Evolutionary conservation across 2,329 filamentous ascomycete species (phyloP).

Genomic region (Paraconiothyrium sp.): DNA sequence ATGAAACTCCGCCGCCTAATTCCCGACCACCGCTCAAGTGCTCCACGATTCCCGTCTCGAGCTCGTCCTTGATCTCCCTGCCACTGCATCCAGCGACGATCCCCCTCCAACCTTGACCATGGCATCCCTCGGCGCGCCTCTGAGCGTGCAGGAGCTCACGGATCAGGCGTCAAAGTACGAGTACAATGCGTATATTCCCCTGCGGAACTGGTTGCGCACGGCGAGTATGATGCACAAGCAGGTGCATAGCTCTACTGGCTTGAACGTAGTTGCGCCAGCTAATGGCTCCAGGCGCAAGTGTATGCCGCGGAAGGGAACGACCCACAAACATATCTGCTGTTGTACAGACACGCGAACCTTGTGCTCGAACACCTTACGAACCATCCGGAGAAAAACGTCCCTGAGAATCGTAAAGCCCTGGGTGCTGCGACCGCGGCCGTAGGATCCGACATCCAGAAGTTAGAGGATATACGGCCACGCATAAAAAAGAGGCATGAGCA

Average conservation of each 20-base stretch:
- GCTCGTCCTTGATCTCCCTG: conserved; percentile 3
- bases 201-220: conserved; percentile 84
- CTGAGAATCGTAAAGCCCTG: conserved; percentile 65
- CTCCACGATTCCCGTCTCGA: neutral
- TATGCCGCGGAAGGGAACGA: conserved; percentile 88
- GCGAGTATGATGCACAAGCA: conserved; percentile 82
- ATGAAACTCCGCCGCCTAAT: conserved; percentile 41
- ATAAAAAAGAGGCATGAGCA: conserved; percentile 75
- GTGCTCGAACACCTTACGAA: conserved; percentile 76
- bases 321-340: conserved; percentile 86
- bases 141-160: conserved; percentile 80
- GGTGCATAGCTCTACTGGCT: conserved; percentile 62
- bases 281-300: conserved; percentile 72
- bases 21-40: conserved; percentile 34
- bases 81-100: conserved; percentile 20
- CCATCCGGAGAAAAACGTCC: conserved; percentile 78
- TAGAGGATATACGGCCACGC: conserved; percentile 82
- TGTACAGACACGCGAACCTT: conserved; percentile 90
- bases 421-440: conserved; percentile 69
- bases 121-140: conserved; percentile 58
- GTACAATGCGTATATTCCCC: conserved; percentile 78
- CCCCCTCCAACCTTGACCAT: conserved; percentile 27
- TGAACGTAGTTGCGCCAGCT: conserved; percentile 18
- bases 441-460: conserved; percentile 69
- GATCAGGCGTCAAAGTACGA: conserved; percentile 80